Base-by-base conservation (phyloP, 345 rosid genomes). In the Murraya paniculata region DNA sequence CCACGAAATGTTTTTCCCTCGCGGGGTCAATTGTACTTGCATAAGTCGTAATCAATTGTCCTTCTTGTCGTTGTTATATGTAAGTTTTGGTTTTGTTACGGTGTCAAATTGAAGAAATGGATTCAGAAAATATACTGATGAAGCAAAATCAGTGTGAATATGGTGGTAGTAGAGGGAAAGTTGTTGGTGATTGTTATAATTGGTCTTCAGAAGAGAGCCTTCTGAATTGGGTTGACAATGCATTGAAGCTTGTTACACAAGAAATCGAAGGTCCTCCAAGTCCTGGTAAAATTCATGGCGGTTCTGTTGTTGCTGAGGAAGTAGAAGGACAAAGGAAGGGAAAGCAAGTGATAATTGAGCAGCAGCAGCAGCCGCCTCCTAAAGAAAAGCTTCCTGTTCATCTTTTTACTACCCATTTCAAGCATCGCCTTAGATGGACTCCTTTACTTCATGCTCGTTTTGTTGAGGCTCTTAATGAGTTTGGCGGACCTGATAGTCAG, bases 401-500 rank as follows among this genome's bases (percentile, higher is more conserved):
- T 39, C 31, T 50, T 67, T 62, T 22, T 16, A 38, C 78, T 16
- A 3, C 56, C 10, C n/a, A 59, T 13, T 16, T 24, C 7, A 71
- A 33, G 70, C 80, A 80, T 36, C 82, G 82, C 4, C 61, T 81
- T 33, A 59, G 60, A 36, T 81, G 82, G 86, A 81, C 57, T 22
- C 14, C 13, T 0, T 33, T 60, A 35, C 82, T 81, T 1, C 86
- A 84, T 61, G 30, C 10, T 30, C 35, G n/a, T 45, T 78, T 84
- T 33, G 59, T 78, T 56, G 28, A 59, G 35, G 79, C 80, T 57
- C 72, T 81, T 36, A 30, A 27, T 25, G 35, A 75, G 16, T 80
- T 84, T 71, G 86, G 86, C 18, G 86, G 86, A 75, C 27, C 77
- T n/a, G 13, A 31, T n/a, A 71, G 86, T 83, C 9, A 78, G 86